A percentile compares a stretch with the other conserved stretches of the same genome.
Evolutionary conservation across 2,329 filamentous ascomycete species (phyloP).

Genomic region (Verticillium nonalfalfae): DNA sequence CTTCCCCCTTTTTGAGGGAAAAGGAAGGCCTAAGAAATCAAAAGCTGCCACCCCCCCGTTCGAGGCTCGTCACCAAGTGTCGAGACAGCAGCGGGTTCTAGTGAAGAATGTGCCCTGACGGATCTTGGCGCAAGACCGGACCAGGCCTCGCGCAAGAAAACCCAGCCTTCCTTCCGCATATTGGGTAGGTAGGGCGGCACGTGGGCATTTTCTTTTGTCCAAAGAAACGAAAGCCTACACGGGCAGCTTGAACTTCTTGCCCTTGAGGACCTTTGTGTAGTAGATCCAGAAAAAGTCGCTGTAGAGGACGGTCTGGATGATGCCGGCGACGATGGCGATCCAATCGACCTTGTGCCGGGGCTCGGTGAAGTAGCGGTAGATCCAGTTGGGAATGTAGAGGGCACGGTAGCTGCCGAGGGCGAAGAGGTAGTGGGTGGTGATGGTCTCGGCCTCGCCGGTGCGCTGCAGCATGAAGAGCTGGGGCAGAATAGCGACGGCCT

Average conservation of each 20-base stretch:
- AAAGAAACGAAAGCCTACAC: constrained; percentile 44
- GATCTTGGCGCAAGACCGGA: no score
- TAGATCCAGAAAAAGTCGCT: constrained; percentile 99
- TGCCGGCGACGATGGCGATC: constrained; percentile 81
- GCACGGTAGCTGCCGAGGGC: constrained; percentile 87
- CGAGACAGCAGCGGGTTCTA: no score
- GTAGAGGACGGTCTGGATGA: constrained; percentile 92
- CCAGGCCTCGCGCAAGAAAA: no score
- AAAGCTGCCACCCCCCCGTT: no score
- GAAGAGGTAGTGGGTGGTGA: constrained; percentile 96
- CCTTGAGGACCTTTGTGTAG: constrained; percentile 91
- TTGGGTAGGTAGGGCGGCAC: no score
- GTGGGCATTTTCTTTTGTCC: no score
- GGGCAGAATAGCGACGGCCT: constrained; percentile 91
- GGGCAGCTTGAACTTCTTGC: constrained; percentile 80
- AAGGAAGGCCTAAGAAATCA: no score
- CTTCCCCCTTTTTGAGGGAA: no score
- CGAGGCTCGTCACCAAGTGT: no score
- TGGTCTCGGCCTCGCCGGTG: constrained; percentile 98
- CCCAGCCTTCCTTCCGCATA: no score
- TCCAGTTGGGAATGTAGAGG: constrained; percentile 98
- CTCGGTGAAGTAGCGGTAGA: constrained; percentile 82
- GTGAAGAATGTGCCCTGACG: no score
- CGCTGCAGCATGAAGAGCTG: constrained; percentile 98
- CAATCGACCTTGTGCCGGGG: constrained; percentile 67